A percentile compares a stretch with the other conserved stretches of the same genome.
These are phyloP conservation scores for Eucalyptus viminalis DNA, from an alignment of 345 rosid genomes.

Conservation along the genomic window DNA sequence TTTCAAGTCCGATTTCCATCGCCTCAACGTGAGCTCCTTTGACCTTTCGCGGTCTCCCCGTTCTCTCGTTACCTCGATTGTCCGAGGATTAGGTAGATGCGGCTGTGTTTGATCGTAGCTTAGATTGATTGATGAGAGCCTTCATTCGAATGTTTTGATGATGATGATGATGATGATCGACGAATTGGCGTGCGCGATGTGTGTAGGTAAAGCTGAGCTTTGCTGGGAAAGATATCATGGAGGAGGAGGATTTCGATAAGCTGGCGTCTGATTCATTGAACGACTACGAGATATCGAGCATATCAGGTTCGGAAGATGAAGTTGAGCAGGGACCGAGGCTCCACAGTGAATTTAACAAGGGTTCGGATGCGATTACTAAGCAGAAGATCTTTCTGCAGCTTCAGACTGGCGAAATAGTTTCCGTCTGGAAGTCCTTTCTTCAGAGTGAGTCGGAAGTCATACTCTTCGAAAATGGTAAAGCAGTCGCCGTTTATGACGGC, in stretches of 20 bases:
- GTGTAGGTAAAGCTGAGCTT: conserved; percentile 60
- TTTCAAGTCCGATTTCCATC: conserved; percentile 88
- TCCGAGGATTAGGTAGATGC: background rate
- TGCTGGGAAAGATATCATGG: conserved; percentile 67
- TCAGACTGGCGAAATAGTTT: conserved; percentile 57
- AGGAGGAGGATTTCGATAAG: conserved; percentile 85
- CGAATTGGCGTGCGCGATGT: background rate
- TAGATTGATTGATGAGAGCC: background rate
- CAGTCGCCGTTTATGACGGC: background rate
- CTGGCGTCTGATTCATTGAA: conserved; percentile 55
- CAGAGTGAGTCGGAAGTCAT: conserved; percentile 55
- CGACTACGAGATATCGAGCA: conserved; percentile 81
- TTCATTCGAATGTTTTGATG: background rate
- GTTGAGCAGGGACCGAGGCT: conserved; percentile 13
- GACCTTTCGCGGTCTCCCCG: background rate
- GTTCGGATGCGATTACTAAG: conserved; percentile 15
- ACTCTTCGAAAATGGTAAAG: conserved; percentile 20
- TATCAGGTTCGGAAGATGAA: conserved; percentile 98
- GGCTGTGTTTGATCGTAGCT: background rate
- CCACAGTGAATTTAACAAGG: conserved; percentile 14
- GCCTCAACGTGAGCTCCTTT: conserved; percentile 48
- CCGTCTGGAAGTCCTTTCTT: conserved; percentile 63
- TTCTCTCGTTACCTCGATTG: background rate
- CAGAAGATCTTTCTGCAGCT: conserved; percentile 60
- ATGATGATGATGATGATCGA: background rate